Conservation (phyloP, 164 flowering plant species). For the Amborella trichopoda region DNA sequence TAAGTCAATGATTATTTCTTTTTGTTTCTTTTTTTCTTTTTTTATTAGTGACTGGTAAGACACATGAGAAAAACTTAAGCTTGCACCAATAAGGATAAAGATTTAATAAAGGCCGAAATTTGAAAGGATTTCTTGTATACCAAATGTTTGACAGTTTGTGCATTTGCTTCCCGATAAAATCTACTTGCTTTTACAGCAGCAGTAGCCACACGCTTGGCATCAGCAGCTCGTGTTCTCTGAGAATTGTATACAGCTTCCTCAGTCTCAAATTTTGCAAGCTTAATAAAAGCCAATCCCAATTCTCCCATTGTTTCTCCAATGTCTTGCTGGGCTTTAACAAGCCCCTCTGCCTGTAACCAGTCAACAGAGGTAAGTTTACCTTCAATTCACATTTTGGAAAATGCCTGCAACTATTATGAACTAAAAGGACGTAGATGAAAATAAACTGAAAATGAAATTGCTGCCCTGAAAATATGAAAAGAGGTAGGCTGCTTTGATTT, state of each 20-base stretch:
- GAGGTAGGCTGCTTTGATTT: too few relatives aligned
- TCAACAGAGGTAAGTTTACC: too few relatives aligned
- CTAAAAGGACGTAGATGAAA: too few relatives aligned
- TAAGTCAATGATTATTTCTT: background rate
- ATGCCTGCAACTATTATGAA: too few relatives aligned
- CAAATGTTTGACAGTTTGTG: conserved; percentile 85
- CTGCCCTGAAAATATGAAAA: too few relatives aligned
- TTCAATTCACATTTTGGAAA: too few relatives aligned
- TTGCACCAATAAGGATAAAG: too few relatives aligned
- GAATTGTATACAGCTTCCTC: conserved; percentile 54
- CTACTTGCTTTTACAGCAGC: conserved; percentile 94
- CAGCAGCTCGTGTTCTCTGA: conserved; percentile 46
- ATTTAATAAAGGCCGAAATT: background rate
- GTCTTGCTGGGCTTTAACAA: conserved; percentile 94
- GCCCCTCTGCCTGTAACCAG: conserved; percentile 67
- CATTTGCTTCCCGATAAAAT: conserved; percentile 71
- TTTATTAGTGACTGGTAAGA: too few relatives aligned
- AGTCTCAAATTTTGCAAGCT: conserved; percentile 77
- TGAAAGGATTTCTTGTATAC: conserved; percentile 20
- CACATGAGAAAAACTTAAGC: too few relatives aligned
- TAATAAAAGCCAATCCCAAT: conserved; percentile 72
- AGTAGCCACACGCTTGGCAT: conserved; percentile 69
- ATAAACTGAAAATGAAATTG: too few relatives aligned
- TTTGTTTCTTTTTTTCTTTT: too few relatives aligned
- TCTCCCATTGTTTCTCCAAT: conserved; percentile 95